These are phyloP conservation scores for Lagenaria siceraria DNA, from an alignment of 306 rosid genomes.

Conservation along the genomic window DNA sequence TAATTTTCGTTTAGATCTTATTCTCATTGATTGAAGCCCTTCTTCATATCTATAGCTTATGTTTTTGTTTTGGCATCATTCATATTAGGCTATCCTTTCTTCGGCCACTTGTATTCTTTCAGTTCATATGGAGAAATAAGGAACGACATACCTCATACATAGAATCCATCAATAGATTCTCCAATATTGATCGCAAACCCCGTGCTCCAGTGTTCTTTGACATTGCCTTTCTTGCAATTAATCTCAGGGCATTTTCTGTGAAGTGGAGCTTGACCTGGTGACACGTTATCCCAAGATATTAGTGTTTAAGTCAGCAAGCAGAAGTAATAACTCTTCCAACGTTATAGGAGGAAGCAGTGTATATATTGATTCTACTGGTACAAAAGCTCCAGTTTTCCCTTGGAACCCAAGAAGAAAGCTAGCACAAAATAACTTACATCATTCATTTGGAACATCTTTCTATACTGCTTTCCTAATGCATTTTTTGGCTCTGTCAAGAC, in stretches of 20 bases:
- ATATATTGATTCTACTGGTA: background rate
- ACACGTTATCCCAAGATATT: background rate
- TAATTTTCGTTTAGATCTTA: background rate
- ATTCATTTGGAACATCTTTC: constrained; percentile 85
- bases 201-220: constrained; percentile 87
- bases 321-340: background rate
- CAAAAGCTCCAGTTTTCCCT: background rate
- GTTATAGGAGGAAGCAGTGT: background rate
- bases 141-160: constrained; percentile 74
- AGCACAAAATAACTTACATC: constrained; percentile 39
- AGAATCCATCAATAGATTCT: constrained; percentile 77
- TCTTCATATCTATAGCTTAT: background rate
- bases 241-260: constrained; percentile 48
- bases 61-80: background rate
- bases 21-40: background rate
- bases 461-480: constrained; percentile 96
- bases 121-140: constrained; percentile 1
- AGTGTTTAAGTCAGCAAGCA: background rate
- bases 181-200: constrained; percentile 72
- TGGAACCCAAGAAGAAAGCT: background rate
- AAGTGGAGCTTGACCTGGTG: constrained; percentile 76
- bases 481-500: constrained; percentile 91
- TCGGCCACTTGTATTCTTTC: background rate
- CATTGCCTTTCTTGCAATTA: constrained; percentile 71
- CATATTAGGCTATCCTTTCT: background rate